Percentiles rank a stretch among this genome's conserved stretches.
phyloP scores from a whole-genome alignment of 352 stramenopile genomes.

The Phytophthora kernoviae region DNA sequence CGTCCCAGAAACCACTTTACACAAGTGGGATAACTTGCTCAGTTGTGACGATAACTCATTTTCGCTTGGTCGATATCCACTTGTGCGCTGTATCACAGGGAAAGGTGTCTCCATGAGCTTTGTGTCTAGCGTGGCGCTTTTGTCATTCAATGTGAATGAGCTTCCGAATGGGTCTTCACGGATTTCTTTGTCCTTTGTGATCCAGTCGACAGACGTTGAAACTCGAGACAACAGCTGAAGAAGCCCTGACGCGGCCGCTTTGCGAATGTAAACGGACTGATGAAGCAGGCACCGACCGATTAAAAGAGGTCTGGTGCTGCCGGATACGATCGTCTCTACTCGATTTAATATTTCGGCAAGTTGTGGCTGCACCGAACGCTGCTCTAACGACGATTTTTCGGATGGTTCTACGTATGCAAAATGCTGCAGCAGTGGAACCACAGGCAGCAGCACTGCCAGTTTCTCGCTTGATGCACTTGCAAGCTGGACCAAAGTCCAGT shows the following conservation, averaged over 20 bases:
- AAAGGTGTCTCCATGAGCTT: slow-evolving; percentile 37
- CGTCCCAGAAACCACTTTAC: slow-evolving; percentile 31
- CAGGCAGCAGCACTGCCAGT: slow-evolving; percentile 24
- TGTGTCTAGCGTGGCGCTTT: slow-evolving; percentile 19
- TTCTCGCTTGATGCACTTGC: slow-evolving; percentile 12
- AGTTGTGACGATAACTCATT: slow-evolving; percentile 39
- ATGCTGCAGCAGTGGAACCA: slow-evolving; percentile 58
- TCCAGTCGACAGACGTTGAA: slow-evolving; percentile 12
- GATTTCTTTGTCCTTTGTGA: slow-evolving; percentile 28
- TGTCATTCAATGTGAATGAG: slow-evolving; percentile 8
- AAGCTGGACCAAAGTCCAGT: slow-evolving; percentile 29
- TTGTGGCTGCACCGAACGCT: slow-evolving; percentile 36
- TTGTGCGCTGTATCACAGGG: slow-evolving; percentile 17
- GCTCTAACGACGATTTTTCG: slow-evolving; percentile 16
- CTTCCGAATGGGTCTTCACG: slow-evolving; percentile 38
- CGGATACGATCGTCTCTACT: slow-evolving; percentile 32
- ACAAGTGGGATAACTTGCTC: slow-evolving; percentile 34
- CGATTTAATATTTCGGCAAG: slow-evolving; percentile 50
- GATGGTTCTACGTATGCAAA: slow-evolving; percentile 57
- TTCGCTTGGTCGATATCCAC: slow-evolving; percentile 26
- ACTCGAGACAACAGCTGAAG: slow-evolving; percentile 36
- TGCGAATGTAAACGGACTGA: slow-evolving; percentile 50
- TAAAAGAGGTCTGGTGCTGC: slow-evolving; percentile 28
- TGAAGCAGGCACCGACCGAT: slow-evolving; percentile 61
- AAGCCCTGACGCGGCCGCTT: slow-evolving; percentile 48